Conservation (phyloP, 2,329 filamentous ascomycete species). For the Periconia digitata region DNA sequence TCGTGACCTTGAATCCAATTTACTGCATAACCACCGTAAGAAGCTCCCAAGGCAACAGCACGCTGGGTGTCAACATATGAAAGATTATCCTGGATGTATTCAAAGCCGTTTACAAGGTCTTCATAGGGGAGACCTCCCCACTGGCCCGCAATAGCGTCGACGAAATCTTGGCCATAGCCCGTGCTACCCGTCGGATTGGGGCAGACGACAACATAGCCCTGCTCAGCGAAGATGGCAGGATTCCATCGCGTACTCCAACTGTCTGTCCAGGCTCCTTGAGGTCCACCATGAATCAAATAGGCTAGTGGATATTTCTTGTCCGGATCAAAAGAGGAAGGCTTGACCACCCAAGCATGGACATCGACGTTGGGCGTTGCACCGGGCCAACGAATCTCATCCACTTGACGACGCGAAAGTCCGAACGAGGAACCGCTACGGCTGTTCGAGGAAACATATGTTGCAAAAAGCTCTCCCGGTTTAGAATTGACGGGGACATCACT, state of each 20-base stretch:
- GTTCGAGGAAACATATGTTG: conserved; percentile 59
- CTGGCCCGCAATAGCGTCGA: conserved; percentile 73
- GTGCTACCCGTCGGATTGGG: conserved; percentile 85
- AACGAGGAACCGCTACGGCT: conserved; percentile 67
- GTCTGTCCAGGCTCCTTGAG: conserved; percentile 75
- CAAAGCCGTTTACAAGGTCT: conserved; percentile 77
- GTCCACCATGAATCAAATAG: conserved; percentile 81
- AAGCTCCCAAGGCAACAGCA: conserved; percentile 72
- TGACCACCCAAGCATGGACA: conserved; percentile 71
- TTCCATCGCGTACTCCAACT: conserved; percentile 85
- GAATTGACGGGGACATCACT: conserved; percentile 22
- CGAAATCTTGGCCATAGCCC: conserved; percentile 76
- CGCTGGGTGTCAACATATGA: conserved; percentile 68
- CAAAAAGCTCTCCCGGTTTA: conserved; percentile 27
- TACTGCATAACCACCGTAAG: conserved; percentile 50
- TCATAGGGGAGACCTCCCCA: conserved; percentile 87
- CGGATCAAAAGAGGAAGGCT: conserved; percentile 64
- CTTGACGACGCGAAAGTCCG: conserved; percentile 64
- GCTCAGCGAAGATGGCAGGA: conserved; percentile 80
- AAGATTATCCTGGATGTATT: conserved; percentile 69
- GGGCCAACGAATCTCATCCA: conserved; percentile 69
- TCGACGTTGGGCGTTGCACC: conserved; percentile 62
- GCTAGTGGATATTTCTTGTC: conserved; percentile 76
- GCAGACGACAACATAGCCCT: conserved; percentile 79
- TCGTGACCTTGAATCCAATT: conserved; percentile 90